Evolutionary conservation across 768 basidiomycete genomes (phyloP), one percentile per base, ranked within the genome.

Genomic region (Tylopilus subfusipes): DNA sequence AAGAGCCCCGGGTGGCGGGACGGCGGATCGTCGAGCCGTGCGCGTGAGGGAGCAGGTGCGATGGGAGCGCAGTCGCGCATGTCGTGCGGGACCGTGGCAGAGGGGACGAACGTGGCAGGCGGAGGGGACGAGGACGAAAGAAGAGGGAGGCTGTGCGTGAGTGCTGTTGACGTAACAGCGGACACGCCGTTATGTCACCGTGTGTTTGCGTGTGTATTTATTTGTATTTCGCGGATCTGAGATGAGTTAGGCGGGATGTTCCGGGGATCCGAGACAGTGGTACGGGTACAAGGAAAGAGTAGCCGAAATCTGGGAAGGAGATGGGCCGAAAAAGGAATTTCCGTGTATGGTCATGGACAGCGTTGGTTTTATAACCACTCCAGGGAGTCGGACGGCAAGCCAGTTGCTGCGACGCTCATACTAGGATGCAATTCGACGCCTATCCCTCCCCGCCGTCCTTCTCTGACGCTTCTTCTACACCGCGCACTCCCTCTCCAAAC

Each of bases 401-500:
- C 52, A 58, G 46, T 55, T 52, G 62, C 62, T 62, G 68, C 54
- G 59, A 56, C 61, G 59, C 60, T 63, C 56, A 49, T 44, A 57
- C 53, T 58, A 22, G 21, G 56, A 79, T 79, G 78, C 78, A 79
- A 65, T 88, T 85, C 70, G 83, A 86, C 74, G 69, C 75, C 8
- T 86, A 84, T 71, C 73, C 81, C 48, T 77, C 71, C 31, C 67
- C 68, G 38, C 63, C 68, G 30, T 59, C 83, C 60, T 85, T 84
- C 75, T 82, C 83, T 53, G 83, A 86, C 74, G 79, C 83, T 57
- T 86, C 81, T 48, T 76, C 86, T 42, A 76, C 80, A 2, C 88
- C 88, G 2, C 81, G 87, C 52, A 90, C 88, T 0, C 88, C 88
- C 0, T 89, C 88, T 2, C 88, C 88, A 21, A 75, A 72, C 42